Base-by-base conservation (phyloP, 2,329 filamentous ascomycete species). In the Trichoderma oligosporum region DNA sequence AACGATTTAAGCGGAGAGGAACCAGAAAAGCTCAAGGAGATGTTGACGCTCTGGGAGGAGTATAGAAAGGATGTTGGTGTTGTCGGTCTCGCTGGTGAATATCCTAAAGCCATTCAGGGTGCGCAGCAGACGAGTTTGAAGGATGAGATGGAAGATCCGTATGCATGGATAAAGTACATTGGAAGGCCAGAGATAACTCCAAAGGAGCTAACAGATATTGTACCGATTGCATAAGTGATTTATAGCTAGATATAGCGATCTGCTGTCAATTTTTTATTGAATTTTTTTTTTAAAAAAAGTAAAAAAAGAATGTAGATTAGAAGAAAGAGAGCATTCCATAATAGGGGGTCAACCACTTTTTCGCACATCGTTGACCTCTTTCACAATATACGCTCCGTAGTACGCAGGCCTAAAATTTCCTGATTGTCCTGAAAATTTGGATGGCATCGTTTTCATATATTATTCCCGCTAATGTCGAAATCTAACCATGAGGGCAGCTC, bases 41-140 rank as follows among this genome's bases (percentile, higher is more conserved):
- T 72, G 57, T 52, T 71, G 16, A 57, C 48, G 16, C 54, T 61
- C 5, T 68, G 65, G 65, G 63, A 73, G 22, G 72, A 74, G 5
- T 79, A 77, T 63, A 49, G 57, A 29, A 53, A 51, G 25, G 62
- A 65, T 25, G 61, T 58, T 1, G 63, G 62, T 3, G 61, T 63
- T 3, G 60, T 62, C 25, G 52, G 52, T 1, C 41, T 55, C 5
- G 52, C 52, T 27, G 52, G 52, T 7, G 52, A 55, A 27, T 46
- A 46, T 11, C 52, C 52, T 2, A 46, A 27, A 27, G 52, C 52
- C 7, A 4, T 55, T 8, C 52, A 55, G 24, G 52, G 41, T 1
- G 52, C 41, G 2, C 52, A 55, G 16, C 16, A 46, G 24, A 55
- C 52, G 8, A 55, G 39, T 5, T 9, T 55, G 11, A 45, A 46